Evolutionary conservation across 306 rosid genomes (phyloP).

Genomic region (Prunus dulcis): DNA sequence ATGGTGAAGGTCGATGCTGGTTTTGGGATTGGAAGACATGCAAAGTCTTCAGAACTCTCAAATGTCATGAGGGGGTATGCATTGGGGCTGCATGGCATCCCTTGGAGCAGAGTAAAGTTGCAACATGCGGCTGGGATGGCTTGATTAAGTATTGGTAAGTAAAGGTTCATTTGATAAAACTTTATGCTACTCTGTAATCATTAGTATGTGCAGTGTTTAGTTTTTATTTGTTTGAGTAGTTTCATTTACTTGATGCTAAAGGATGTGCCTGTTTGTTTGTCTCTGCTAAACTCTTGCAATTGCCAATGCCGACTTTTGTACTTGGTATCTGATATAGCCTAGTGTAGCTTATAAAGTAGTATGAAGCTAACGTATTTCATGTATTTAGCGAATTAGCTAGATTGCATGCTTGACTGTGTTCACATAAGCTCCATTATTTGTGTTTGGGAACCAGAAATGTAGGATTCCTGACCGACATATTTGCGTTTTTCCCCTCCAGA

Average conservation of each 20-base stretch:
- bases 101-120: conserved; percentile 92
- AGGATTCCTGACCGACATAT: not conserved
- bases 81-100: conserved; percentile 96
- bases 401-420: not conserved
- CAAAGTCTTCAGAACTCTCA: conserved; percentile 92
- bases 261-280: not conserved
- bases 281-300: not conserved
- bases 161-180: conserved; percentile 16
- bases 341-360: not conserved
- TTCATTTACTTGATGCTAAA: not conserved
- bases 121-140: conserved; percentile 99
- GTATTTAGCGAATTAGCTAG: not conserved
- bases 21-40: conserved; percentile 99
- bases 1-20: conserved; percentile 97
- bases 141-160: conserved; percentile 92
- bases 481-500: not conserved
- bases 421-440: not conserved
- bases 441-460: not conserved
- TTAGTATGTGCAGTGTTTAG: conserved; percentile 12
- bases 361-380: not conserved
- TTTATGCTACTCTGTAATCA: not conserved
- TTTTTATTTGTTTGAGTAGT: not conserved
- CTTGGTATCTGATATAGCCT: not conserved
- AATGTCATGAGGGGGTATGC: conserved; percentile 92
- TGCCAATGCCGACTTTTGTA: not conserved